A percentile compares a stretch with the other conserved stretches of the same genome.
Conservation (phyloP, 768 basidiomycete genomes). For the Auriculariales sp. region DNA sequence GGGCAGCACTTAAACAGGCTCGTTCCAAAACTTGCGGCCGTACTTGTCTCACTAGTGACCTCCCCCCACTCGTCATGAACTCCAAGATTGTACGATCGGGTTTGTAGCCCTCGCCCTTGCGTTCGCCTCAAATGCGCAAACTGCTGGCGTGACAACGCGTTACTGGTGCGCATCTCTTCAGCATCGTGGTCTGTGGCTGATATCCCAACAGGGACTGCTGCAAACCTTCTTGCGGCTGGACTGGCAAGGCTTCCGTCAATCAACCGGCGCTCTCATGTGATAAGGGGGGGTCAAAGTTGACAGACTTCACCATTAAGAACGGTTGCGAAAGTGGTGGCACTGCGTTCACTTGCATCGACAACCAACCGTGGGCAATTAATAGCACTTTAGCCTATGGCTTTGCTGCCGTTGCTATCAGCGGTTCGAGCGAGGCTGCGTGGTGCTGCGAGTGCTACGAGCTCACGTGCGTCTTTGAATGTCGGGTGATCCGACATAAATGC, state of each 20-base stretch:
- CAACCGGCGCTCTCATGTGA: constrained; percentile 7
- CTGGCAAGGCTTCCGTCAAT: constrained; percentile 8
- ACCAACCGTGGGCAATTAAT: constrained; percentile 8
- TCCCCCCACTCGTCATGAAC: no score
- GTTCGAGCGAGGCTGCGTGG: constrained; percentile 5
- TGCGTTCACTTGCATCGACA: constrained; percentile 7
- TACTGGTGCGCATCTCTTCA: constrained; percentile 6
- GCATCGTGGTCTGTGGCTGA: neutral
- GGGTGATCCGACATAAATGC: no score
- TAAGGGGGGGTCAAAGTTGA: constrained; percentile 1
- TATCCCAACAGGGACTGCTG: constrained; percentile 8
- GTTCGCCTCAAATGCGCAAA: constrained; percentile 2
- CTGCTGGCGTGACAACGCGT: constrained; percentile 7
- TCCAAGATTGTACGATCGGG: no score
- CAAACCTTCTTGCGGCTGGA: constrained; percentile 9
- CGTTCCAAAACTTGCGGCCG: no score
- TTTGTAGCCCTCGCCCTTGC: neutral
- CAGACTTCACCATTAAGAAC: constrained; percentile 4
- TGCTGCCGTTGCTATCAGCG: constrained; percentile 8
- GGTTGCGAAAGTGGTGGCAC: constrained; percentile 7
- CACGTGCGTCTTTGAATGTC: no score
- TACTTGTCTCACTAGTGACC: no score
- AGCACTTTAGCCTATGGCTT: constrained; percentile 8
- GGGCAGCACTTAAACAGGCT: no score
- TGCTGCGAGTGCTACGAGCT: constrained; percentile 11